Evolutionary conservation across 768 basidiomycete genomes (phyloP).

Genomic region (Cystobasidiopsis lactophilus): DNA sequence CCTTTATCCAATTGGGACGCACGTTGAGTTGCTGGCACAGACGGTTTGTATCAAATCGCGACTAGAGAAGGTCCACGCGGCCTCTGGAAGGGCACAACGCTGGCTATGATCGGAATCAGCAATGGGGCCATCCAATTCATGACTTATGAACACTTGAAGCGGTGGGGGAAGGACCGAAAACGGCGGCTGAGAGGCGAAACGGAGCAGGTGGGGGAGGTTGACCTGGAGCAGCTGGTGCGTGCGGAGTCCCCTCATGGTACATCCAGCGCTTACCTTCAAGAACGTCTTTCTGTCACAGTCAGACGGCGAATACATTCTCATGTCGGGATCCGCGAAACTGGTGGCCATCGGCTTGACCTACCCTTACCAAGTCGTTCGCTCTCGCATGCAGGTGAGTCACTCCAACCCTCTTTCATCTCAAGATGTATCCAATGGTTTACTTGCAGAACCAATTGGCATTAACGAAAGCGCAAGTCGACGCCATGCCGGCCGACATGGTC

Average conservation of each 20-base stretch:
- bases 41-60: constrained; percentile 51
- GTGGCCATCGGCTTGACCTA: constrained; percentile 66
- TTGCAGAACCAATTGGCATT: constrained; percentile 8
- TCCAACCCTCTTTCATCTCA: neutral
- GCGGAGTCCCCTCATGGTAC: too few species aligned
- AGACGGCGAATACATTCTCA: constrained; percentile 69
- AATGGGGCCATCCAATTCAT: constrained; percentile 94
- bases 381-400: constrained; percentile 58
- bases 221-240: constrained; percentile 74
- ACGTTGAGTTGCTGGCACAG: constrained; percentile 23
- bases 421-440: too few species aligned
- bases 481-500: constrained; percentile 44
- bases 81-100: constrained; percentile 62
- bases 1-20: neutral
- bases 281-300: constrained; percentile 34
- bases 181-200: constrained; percentile 2
- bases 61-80: constrained; percentile 53
- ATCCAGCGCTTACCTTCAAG: neutral
- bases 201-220: constrained; percentile 28
- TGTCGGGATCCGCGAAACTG: constrained; percentile 78
- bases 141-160: constrained; percentile 86
- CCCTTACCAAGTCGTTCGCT: constrained; percentile 90
- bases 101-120: constrained; percentile 77
- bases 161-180: constrained; percentile 39
- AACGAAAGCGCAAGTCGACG: constrained; percentile 1